These are phyloP conservation scores for Agastache rugosa DNA, from an alignment of 257 asterid genomes.

Conservation along the genomic window DNA sequence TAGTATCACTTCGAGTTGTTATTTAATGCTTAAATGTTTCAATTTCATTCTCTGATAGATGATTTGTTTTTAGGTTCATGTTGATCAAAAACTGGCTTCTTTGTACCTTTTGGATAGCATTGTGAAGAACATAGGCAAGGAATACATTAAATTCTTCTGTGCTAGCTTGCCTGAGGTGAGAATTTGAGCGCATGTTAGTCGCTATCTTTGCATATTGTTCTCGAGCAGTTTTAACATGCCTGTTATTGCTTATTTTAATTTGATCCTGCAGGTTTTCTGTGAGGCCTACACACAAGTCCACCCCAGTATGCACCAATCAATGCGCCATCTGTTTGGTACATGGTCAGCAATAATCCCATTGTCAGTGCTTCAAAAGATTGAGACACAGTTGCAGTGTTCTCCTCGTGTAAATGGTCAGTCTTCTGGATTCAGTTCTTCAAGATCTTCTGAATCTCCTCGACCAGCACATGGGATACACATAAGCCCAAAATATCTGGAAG, in stretches of 20 bases:
- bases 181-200: slow-evolving; percentile 27
- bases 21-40: slow-evolving; percentile 28
- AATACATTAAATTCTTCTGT: slow-evolving; percentile 70
- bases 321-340: slow-evolving; percentile 91
- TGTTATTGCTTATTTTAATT: slow-evolving; percentile 28
- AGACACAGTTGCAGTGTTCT: slow-evolving; percentile 66
- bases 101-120: slow-evolving; percentile 96
- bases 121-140: slow-evolving; percentile 96
- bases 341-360: slow-evolving; percentile 85
- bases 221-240: slow-evolving; percentile 36
- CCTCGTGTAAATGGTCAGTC: slow-evolving; percentile 62
- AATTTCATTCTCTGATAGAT: slow-evolving; percentile 35
- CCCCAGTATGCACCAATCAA: slow-evolving; percentile 75
- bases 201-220: slow-evolving; percentile 17
- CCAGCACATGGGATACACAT: slow-evolving; percentile 87
- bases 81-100: slow-evolving; percentile 86
- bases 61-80: slow-evolving; percentile 64
- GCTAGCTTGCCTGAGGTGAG: slow-evolving; percentile 88
- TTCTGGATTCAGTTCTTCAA: slow-evolving; percentile 58
- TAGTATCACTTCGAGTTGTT: slow-evolving; percentile 14
- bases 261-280: slow-evolving; percentile 54
- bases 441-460: slow-evolving; percentile 80
- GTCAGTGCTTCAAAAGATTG: slow-evolving; percentile 76
- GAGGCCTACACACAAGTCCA: slow-evolving; percentile 64
- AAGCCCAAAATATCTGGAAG: slow-evolving; percentile 86